Base-by-base conservation (phyloP, 2,329 filamentous ascomycete genomes). In the Sclerotinia borealis region DNA sequence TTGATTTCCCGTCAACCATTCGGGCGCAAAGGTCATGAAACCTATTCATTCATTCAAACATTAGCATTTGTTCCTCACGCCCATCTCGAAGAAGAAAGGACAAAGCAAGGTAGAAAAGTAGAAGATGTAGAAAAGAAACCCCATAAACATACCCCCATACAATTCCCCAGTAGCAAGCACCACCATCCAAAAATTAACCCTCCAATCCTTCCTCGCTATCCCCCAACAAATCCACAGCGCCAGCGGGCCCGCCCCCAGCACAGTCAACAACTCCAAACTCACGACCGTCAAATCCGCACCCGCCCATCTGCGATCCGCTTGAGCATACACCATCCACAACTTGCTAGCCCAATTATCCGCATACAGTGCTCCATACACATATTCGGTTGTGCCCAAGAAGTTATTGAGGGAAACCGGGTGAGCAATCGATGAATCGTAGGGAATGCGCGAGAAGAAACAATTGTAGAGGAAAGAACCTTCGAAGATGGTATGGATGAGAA, bases 381-480 rank as follows among this genome's bases (percentile, higher is more conserved):
- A 76, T 61, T 80, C 78, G 3, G 73, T 75, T 19, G 59, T 72
- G 4, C 81, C 81, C 17, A 87, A 74, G 69, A 79, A 88, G 67
- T 84, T 82, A 17, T 66, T 68, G 15, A 71, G 25, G 34, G 67
- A 34, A 1, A 68, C 64, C 1, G 71, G 68, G 45, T 70, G 75
- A 62, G 75, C 72, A 27, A 85, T 77, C 27, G 78, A 65, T 25
- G 72, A 27, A 52, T 70, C 64, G 59, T 69, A 72, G 31, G 89
- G 82, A 6, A 51, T 37, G 11, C 68, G 86, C 69, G 82, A 82
- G 82, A 92, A 93, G 83, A 98, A 96, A 80, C 91, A 96, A 78
- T 96, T 91, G 81, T 92, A 97, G 29, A 97, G 85, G 77, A 92
- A 98, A 72, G 86, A 89, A 61, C 92, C 93, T 79, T 98, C 93